Percentiles rank a stretch among this genome's conserved stretches.
These are phyloP conservation scores for Lanmaoa pseudosensibilis DNA, from an alignment of 768 basidiomycete species.

Conservation along the genomic window DNA sequence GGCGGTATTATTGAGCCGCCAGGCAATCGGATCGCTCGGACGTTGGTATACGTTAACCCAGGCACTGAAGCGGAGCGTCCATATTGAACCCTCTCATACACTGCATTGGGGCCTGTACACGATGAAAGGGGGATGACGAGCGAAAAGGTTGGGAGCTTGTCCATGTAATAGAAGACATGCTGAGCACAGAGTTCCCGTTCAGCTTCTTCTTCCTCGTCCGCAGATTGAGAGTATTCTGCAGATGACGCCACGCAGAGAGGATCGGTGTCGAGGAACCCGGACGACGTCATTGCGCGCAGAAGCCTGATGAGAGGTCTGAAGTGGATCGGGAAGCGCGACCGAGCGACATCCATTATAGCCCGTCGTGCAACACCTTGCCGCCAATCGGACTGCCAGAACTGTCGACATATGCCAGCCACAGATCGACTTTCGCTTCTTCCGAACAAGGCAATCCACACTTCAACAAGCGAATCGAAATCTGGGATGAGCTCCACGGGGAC, in stretches of 20 bases:
- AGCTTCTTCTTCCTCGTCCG: constrained; percentile 39
- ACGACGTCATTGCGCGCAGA: constrained; percentile 73
- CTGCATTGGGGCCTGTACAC: constrained; percentile 65
- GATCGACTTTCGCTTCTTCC: constrained; percentile 67
- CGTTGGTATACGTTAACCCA: constrained; percentile 62
- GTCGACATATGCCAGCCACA: constrained; percentile 66
- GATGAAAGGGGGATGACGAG: constrained; percentile 65
- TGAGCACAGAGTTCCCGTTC: constrained; percentile 61
- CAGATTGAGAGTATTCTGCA: constrained; percentile 45
- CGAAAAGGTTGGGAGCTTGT: constrained; percentile 69
- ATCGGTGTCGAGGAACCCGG: constrained; percentile 76
- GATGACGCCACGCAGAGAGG: constrained; percentile 49
- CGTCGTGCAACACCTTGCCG: constrained; percentile 63
- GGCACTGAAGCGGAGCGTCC: constrained; percentile 46
- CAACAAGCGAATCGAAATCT: constrained; percentile 67
- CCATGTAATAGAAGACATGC: constrained; percentile 76
- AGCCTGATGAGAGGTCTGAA: constrained; percentile 67
- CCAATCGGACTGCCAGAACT: constrained; percentile 85
- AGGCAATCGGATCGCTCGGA: constrained; percentile 67
- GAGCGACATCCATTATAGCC: constrained; percentile 79
- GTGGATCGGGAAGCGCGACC: constrained; percentile 82
- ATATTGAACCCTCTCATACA: constrained; percentile 69
- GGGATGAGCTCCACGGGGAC: constrained; percentile 76
- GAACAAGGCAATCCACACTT: constrained; percentile 79
- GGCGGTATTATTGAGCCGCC: constrained; percentile 73